Evolutionary conservation across 2,329 filamentous ascomycete species (phyloP).

Genomic region (Trichoderma oligosporum): DNA sequence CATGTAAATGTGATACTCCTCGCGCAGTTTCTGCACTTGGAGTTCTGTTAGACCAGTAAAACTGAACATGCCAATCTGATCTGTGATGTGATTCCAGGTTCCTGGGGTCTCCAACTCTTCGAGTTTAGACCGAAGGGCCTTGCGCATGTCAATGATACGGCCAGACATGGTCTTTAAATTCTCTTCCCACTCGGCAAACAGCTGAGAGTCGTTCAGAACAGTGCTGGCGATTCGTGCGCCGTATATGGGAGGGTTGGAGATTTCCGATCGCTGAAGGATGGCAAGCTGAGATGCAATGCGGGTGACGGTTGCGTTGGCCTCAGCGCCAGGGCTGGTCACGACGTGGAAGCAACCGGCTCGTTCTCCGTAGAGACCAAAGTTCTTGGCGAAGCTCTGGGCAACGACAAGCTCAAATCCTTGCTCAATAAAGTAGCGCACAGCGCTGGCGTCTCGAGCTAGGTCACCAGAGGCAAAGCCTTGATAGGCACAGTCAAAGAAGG

Average conservation of each 20-base stretch:
- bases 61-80: conserved; percentile 99
- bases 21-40: conserved; percentile 67
- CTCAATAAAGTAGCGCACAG: conserved; percentile 91
- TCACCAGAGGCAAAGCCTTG: conserved; percentile 96
- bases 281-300: conserved; percentile 84
- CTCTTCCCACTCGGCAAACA: conserved; percentile 89
- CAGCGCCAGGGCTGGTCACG: conserved; percentile 68
- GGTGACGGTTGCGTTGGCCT: conserved; percentile 56
- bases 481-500: conserved; percentile 98
- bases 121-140: conserved; percentile 70
- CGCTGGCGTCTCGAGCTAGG: conserved; percentile 77
- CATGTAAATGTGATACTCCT: conserved; percentile 77
- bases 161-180: conserved; percentile 93
- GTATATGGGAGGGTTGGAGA: conserved; percentile 93
- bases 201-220: conserved; percentile 73
- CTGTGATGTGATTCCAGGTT: conserved; percentile 93
- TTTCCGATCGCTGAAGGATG: conserved; percentile 93
- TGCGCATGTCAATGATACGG: conserved; percentile 89
- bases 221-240: conserved; percentile 83
- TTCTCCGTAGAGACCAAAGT: conserved; percentile 95
- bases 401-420: conserved; percentile 86
- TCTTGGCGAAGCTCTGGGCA: conserved; percentile 95
- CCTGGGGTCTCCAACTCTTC: conserved; percentile 84
- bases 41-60: conserved; percentile 77
- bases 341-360: conserved; percentile 96